Percentiles rank a stretch among this genome's conserved stretches.
Evolutionary conservation across 192 early-diverging fungal genomes (phyloP).

Genomic region (Coemansia sp.): DNA sequence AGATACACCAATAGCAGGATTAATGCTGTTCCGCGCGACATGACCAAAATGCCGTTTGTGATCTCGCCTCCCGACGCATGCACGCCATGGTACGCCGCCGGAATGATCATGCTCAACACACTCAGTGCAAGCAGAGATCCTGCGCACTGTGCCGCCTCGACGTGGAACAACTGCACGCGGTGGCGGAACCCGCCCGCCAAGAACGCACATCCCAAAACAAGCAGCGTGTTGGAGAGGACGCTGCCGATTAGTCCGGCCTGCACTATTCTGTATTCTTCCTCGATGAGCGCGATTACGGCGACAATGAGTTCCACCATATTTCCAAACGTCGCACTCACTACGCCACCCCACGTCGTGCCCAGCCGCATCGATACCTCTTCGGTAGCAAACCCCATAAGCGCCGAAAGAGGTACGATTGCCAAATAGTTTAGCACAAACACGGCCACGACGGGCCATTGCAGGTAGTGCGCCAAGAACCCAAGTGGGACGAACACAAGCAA

Average conservation of each 20-base stretch:
- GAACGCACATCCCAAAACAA: slow-evolving; percentile 87
- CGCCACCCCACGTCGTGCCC: slow-evolving; percentile 65
- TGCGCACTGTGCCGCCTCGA: slow-evolving; percentile 71
- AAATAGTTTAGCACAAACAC: slow-evolving; percentile 84
- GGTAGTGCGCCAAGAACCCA: slow-evolving; percentile 64
- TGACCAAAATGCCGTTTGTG: slow-evolving; percentile 56
- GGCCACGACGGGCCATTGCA: slow-evolving; percentile 65
- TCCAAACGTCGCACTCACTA: slow-evolving; percentile 71
- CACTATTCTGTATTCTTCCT: slow-evolving; percentile 64
- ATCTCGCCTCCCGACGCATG: slow-evolving; percentile 49
- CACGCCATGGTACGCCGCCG: slow-evolving; percentile 66
- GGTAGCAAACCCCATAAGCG: slow-evolving; percentile 83
- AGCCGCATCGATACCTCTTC: slow-evolving; percentile 76
- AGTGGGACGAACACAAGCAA: slow-evolving; percentile 77
- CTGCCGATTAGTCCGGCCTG: slow-evolving; percentile 84
- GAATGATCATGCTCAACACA: slow-evolving; percentile 65
- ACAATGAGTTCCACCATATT: slow-evolving; percentile 66
- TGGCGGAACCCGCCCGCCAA: slow-evolving; percentile 74
- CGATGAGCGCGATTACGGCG: slow-evolving; percentile 59
- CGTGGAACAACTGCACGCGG: slow-evolving; percentile 65
- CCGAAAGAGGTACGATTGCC: slow-evolving; percentile 85
- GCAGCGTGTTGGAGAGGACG: slow-evolving; percentile 87
- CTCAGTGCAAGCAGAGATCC: slow-evolving; percentile 65
- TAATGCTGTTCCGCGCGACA: slow-evolving; percentile 68
- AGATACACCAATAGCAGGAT: slow-evolving; percentile 68